Evolutionary conservation across 2,329 filamentous ascomycete species (phyloP).

Genomic region (Pseudopyricularia cyperi): DNA sequence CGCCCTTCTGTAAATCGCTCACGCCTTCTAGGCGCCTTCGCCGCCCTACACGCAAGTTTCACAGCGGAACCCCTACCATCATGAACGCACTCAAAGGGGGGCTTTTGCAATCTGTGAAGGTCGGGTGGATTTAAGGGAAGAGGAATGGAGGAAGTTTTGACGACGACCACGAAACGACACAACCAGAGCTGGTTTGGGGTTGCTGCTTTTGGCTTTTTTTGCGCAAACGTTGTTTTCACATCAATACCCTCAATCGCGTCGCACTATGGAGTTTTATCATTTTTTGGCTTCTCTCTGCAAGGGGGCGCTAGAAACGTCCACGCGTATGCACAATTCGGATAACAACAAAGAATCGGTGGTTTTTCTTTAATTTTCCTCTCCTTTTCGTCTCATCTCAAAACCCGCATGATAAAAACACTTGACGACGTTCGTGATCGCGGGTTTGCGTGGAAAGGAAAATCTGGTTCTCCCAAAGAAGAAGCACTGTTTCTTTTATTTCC

Average conservation of each 20-base stretch:
- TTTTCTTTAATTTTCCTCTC: too few species aligned
- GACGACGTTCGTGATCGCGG: neutral
- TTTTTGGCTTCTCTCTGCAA: conserved; percentile 1
- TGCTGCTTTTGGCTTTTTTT: neutral
- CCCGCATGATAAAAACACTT: too few species aligned
- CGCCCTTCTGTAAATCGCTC: conserved; percentile 41
- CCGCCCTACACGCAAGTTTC: neutral
- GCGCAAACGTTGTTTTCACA: neutral
- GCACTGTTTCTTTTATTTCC: neutral
- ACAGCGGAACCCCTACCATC: neutral
- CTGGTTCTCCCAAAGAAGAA: too few species aligned
- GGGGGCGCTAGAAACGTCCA: conserved; percentile 12
- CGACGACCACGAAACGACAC: neutral
- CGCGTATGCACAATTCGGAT: conserved; percentile 14
- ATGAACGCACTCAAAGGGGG: neutral
- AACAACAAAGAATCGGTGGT: conserved; percentile 24
- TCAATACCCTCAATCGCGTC: too few species aligned
- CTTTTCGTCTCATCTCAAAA: too few species aligned
- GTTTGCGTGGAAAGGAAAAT: neutral
- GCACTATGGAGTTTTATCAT: conserved; percentile 20
- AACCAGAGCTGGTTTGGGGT: too few species aligned
- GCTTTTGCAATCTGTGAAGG: neutral
- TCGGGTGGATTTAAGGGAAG: neutral
- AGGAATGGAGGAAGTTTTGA: too few species aligned
- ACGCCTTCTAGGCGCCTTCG: neutral